Percentiles rank a stretch among this genome's conserved stretches.
These are phyloP conservation scores for Eimeria maxima DNA, from an alignment of 169 alveolate species.

Conservation along the genomic window DNA sequence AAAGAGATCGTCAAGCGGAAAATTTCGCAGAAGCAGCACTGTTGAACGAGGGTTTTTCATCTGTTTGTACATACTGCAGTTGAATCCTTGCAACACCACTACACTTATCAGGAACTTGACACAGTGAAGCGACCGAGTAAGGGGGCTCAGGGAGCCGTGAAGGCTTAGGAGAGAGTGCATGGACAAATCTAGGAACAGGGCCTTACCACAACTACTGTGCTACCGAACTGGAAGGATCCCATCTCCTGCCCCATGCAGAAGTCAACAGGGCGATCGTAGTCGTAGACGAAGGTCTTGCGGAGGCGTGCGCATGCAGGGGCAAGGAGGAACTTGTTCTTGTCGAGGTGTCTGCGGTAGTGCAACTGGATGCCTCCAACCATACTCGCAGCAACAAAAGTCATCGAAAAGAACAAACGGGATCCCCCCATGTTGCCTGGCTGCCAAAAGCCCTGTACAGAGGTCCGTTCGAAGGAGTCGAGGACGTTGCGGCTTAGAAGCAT, in stretches of 20 bases:
- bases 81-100: not conserved
- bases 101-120: not conserved
- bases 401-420: slow-evolving; percentile 44
- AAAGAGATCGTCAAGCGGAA: not conserved
- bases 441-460: slow-evolving; percentile 73
- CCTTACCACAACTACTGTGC: slow-evolving; percentile 75
- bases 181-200: not conserved
- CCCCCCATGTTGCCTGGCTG: slow-evolving; percentile 52
- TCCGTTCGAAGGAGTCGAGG: slow-evolving; percentile 57
- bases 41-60: too few relatives aligned
- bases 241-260: slow-evolving; percentile 77
- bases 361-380: slow-evolving; percentile 75
- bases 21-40: not conserved
- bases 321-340: not conserved
- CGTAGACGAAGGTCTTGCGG: slow-evolving; percentile 7
- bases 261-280: slow-evolving; percentile 1
- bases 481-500: not conserved
- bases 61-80: not conserved
- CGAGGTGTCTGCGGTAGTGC: not conserved
- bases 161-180: not conserved
- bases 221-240: slow-evolving; percentile 74
- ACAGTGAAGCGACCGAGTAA: not conserved
- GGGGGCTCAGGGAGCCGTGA: not conserved
- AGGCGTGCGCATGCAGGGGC: slow-evolving; percentile 4
- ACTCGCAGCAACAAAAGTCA: slow-evolving; percentile 76